Evolutionary conservation across 2,329 filamentous ascomycete genomes (phyloP).

Genomic region (Sarocladiaceae sp.): DNA sequence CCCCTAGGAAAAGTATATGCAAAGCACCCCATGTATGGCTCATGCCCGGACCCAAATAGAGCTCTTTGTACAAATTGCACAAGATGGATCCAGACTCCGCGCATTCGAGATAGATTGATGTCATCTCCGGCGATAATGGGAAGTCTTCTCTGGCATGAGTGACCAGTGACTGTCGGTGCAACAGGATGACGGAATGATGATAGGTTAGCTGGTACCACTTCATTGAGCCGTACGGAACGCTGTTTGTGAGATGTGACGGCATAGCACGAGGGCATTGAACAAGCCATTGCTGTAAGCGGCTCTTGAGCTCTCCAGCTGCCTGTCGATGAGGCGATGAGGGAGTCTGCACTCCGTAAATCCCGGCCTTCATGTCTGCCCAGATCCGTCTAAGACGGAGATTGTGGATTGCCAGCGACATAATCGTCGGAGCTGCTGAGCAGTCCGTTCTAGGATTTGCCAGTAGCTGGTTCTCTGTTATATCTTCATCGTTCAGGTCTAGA

Average conservation of each 20-base stretch:
- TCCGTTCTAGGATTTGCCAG: constrained; percentile 15
- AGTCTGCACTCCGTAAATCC: not conserved
- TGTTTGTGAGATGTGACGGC: not conserved
- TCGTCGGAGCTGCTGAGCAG: not conserved
- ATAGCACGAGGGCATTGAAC: not conserved
- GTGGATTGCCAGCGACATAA: constrained; percentile 1
- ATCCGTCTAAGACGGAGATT: not conserved
- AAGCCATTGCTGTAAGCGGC: not conserved
- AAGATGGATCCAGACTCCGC: not conserved
- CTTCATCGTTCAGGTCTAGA: constrained; percentile 24
- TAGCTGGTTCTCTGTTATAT: constrained; percentile 19
- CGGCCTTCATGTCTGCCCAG: constrained; percentile 6
- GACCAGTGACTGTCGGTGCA: not conserved
- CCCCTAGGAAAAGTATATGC: constrained; percentile 25
- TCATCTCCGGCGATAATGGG: not conserved
- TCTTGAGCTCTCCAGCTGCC: not conserved
- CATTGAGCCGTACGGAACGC: not conserved
- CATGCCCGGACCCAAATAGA: constrained; percentile 3
- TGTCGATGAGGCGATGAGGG: not conserved
- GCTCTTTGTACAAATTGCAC: not conserved
- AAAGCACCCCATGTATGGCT: constrained; percentile 23
- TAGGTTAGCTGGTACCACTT: constrained; percentile 10
- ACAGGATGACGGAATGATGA: constrained; percentile 9
- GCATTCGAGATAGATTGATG: not conserved
- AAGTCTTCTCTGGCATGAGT: not conserved